Conservation (phyloP, 140 eudicot species). For the Flaveria floridana region DNA sequence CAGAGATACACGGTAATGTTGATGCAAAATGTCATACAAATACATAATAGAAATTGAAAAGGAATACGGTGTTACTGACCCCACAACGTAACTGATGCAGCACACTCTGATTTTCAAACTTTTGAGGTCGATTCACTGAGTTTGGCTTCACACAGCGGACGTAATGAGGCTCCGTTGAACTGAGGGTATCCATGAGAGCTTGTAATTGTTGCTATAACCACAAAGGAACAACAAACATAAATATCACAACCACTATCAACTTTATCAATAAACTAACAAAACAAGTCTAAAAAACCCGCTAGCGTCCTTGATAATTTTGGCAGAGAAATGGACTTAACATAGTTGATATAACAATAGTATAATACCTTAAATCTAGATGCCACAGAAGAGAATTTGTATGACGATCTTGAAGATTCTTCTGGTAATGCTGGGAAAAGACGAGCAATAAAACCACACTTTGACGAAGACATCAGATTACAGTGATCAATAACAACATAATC, state of each 20-base stretch:
- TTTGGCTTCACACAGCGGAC: conserved; percentile 93
- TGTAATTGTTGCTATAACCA: conserved; percentile 92
- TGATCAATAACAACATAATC: conserved; percentile 95
- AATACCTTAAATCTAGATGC: conserved; percentile 93
- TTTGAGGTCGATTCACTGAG: conserved; percentile 72
- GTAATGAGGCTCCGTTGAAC: conserved; percentile 88
- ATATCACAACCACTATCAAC: conserved; percentile 4
- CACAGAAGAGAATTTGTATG: conserved; percentile 93
- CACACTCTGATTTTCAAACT: conserved; percentile 77
- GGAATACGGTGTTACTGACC: conserved; percentile 52
- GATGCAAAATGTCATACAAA: not conserved
- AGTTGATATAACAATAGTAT: conserved; percentile 8
- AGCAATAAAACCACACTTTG: conserved; percentile 73
- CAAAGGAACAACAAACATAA: conserved; percentile 13
- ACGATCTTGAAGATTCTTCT: conserved; percentile 85
- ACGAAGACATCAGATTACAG: conserved; percentile 73
- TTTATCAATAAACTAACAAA: not conserved
- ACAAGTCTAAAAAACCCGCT: not conserved
- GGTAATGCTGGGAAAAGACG: conserved; percentile 80
- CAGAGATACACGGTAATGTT: not conserved
- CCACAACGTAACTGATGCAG: conserved; percentile 97
- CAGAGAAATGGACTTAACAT: conserved; percentile 7
- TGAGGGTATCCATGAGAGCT: conserved; percentile 96
- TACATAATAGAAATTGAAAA: conserved; percentile 3
- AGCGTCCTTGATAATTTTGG: not conserved